phyloP scores from a whole-genome alignment of 306 rosid species.

The Prunus kanzakura region DNA sequence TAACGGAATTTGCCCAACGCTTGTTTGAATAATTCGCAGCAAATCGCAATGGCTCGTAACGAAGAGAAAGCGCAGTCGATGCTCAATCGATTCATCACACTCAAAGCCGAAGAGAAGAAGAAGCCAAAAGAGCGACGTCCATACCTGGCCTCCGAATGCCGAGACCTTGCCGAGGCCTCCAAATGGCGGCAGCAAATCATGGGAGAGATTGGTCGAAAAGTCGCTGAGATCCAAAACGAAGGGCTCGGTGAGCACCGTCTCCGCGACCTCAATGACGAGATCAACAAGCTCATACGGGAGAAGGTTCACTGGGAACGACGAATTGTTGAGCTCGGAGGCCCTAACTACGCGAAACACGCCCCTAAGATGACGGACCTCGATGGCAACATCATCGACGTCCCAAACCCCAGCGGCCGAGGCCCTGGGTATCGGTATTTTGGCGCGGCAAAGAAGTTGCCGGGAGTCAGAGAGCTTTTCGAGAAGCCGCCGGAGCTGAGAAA shows the following conservation, averaged over 20 bases:
- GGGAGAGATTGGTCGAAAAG: constrained; percentile 95
- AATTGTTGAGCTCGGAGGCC: constrained; percentile 84
- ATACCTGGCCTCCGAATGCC: constrained; percentile 84
- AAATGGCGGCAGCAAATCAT: constrained; percentile 92
- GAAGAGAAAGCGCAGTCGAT: constrained; percentile 72
- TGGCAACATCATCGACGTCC: constrained; percentile 91
- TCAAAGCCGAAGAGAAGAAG: constrained; percentile 92
- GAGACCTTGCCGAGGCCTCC: constrained; percentile 92
- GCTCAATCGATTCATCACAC: constrained; percentile 80
- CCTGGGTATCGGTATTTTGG: constrained; percentile 90
- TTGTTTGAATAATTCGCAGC: too few relatives aligned
- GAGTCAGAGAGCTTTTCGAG: constrained; percentile 79
- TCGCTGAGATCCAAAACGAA: constrained; percentile 96
- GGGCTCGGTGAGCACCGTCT: constrained; percentile 98
- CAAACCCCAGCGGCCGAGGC: constrained; percentile 92
- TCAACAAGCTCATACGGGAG: constrained; percentile 80
- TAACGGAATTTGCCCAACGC: neutral
- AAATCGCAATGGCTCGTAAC: constrained; percentile 62
- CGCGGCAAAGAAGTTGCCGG: constrained; percentile 85
- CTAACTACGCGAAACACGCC: constrained; percentile 54
- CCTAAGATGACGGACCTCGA: constrained; percentile 95
- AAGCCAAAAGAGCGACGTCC: constrained; percentile 83
- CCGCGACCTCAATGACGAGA: constrained; percentile 92
- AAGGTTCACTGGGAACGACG: constrained; percentile 88
- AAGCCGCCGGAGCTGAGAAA: constrained; percentile 86